A percentile compares a stretch with the other conserved stretches of the same genome.
These are phyloP conservation scores for Cladophialophora exuberans DNA, from an alignment of 2,329 filamentous ascomycete genomes.

Conservation along the genomic window DNA sequence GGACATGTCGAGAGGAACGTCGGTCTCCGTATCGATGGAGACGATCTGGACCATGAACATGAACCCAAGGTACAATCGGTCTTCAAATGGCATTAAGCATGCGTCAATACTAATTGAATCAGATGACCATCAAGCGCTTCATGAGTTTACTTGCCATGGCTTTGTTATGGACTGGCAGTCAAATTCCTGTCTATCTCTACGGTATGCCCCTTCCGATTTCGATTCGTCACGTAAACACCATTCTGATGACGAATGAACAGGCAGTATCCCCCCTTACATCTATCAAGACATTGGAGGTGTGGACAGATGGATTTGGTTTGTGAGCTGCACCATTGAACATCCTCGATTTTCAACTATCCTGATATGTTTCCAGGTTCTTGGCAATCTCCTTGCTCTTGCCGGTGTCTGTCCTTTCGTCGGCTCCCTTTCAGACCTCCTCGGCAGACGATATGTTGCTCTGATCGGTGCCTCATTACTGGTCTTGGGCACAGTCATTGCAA, in stretches of 20 bases:
- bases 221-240: no score
- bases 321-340: background rate
- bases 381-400: conserved; percentile 59
- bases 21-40: conserved; percentile 23
- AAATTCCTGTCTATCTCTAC: conserved; percentile 61
- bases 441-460: conserved; percentile 63
- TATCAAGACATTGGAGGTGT: conserved; percentile 64
- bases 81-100: no score
- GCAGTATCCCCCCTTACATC: conserved; percentile 56
- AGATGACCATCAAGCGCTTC: conserved; percentile 30
- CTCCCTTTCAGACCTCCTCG: conserved; percentile 65
- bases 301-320: conserved; percentile 65
- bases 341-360: background rate
- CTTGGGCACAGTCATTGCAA: conserved; percentile 62
- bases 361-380: conserved; percentile 39
- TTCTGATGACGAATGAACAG: background rate
- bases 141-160: conserved; percentile 63
- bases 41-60: conserved; percentile 23
- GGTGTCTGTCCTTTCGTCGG: conserved; percentile 68
- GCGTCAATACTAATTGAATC: background rate
- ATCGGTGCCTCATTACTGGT: conserved; percentile 58
- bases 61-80: conserved; percentile 18
- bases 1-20: conserved; percentile 7
- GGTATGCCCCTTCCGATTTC: conserved; percentile 34
- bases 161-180: conserved; percentile 64